Percentiles rank a stretch among this genome's conserved stretches.
Evolutionary conservation across 148 eudicot species (phyloP).

Genomic region (Talinum fruticosum): DNA sequence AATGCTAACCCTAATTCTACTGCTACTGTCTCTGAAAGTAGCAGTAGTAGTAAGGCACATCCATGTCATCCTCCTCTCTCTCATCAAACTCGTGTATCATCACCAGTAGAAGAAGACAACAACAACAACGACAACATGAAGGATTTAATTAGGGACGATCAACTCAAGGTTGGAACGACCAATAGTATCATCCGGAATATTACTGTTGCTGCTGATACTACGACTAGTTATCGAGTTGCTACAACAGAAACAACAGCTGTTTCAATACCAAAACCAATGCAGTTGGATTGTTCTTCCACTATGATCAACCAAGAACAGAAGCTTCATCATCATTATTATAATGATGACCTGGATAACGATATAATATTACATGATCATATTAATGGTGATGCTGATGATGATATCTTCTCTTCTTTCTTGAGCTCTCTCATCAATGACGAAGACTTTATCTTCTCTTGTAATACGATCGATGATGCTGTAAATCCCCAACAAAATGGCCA

Average conservation of each 20-base stretch:
- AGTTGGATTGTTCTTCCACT: neutral
- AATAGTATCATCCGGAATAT: neutral
- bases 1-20: neutral
- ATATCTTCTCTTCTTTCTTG: neutral
- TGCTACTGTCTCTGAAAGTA: neutral
- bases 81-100: neutral
- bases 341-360: neutral
- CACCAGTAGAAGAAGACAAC: neutral
- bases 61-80: neutral
- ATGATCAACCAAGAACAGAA: neutral
- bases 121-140: neutral
- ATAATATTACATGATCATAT: neutral
- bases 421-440: neutral
- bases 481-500: neutral
- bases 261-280: neutral
- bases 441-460: neutral
- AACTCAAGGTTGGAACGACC: neutral
- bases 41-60: neutral
- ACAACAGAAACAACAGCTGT: neutral
- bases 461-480: neutral
- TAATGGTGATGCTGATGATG: neutral
- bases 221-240: neutral
- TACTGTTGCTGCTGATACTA: neutral
- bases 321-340: neutral
- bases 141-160: neutral